phyloP scores from a whole-genome alignment of 306 rosid genomes.

The Mucuna pruriens region DNA sequence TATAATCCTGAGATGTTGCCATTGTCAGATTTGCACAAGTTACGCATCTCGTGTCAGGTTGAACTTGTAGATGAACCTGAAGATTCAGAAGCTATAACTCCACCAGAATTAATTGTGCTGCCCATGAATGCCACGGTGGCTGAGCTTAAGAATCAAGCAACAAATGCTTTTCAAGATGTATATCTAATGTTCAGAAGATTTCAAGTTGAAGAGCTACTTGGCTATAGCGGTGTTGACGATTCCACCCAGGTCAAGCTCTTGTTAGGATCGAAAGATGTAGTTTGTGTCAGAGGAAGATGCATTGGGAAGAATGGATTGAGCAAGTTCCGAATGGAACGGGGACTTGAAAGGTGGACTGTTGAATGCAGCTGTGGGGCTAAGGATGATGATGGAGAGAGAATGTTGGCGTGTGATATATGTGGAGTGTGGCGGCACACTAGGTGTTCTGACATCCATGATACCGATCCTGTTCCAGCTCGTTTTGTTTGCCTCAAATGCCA shows the following conservation, averaged over 20 bases:
- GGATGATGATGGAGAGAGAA: slow-evolving; percentile 97
- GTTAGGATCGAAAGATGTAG: slow-evolving; percentile 55
- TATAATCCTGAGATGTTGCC: slow-evolving; percentile 55
- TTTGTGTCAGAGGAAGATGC: slow-evolving; percentile 75
- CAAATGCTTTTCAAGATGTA: slow-evolving; percentile 86
- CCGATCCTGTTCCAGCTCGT: slow-evolving; percentile 67
- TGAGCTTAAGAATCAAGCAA: slow-evolving; percentile 71
- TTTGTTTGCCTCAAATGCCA: slow-evolving; percentile 79
- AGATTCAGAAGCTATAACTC: slow-evolving; percentile 53
- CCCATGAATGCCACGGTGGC: slow-evolving; percentile 64
- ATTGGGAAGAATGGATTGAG: slow-evolving; percentile 63
- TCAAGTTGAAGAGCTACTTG: slow-evolving; percentile 74
- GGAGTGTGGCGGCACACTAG: slow-evolving; percentile 92
- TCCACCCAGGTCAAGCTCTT: slow-evolving; percentile 68
- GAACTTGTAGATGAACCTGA: slow-evolving; percentile 68
- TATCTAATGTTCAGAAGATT: slow-evolving; percentile 73
- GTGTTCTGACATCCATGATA: slow-evolving; percentile 77
- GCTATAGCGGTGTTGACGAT: slow-evolving; percentile 70
- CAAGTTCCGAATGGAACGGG: slow-evolving; percentile 89
- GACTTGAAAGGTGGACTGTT: slow-evolving; percentile 94
- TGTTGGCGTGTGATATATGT: slow-evolving; percentile 90
- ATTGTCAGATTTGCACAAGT: slow-evolving; percentile 37
- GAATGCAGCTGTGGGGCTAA: slow-evolving; percentile 92
- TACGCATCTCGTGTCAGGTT: slow-evolving; percentile 63
- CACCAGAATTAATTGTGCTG: slow-evolving; percentile 71